phyloP scores from a whole-genome alignment of 2,329 filamentous ascomycete genomes.

The Gnomoniopsis smithogilvyi region DNA sequence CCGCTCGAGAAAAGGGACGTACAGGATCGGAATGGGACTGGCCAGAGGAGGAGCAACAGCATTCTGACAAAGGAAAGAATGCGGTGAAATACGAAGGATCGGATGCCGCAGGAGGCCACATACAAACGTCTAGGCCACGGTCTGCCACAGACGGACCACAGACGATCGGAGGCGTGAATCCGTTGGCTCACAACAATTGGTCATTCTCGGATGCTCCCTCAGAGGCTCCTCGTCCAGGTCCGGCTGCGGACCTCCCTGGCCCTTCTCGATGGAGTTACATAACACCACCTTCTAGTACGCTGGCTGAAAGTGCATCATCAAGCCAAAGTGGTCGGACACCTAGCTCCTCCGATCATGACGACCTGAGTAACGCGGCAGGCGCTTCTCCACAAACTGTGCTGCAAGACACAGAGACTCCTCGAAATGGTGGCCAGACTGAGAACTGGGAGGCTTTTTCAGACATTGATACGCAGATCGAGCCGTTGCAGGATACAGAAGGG shows the following conservation, averaged over 20 bases:
- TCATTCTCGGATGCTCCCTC: constrained; percentile 40
- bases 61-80: constrained; percentile 13
- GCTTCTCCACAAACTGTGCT: not conserved
- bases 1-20: not conserved
- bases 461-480: constrained; percentile 6
- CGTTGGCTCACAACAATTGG: constrained; percentile 60
- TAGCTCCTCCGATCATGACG: constrained; percentile 10
- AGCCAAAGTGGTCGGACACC: constrained; percentile 13
- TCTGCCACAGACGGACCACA: constrained; percentile 56
- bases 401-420: not conserved
- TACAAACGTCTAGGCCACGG: constrained; percentile 38
- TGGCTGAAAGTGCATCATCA: constrained; percentile 16
- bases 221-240: not conserved
- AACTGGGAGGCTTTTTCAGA: constrained; percentile 15
- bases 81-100: not conserved
- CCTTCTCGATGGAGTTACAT: constrained; percentile 9
- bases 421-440: not conserved
- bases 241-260: not conserved
- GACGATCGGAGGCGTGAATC: constrained; percentile 40
- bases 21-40: constrained; percentile 18
- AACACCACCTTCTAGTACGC: constrained; percentile 16
- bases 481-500: not conserved
- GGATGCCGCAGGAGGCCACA: constrained; percentile 12
- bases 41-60: not conserved
- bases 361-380: not conserved